A percentile compares a stretch with the other conserved stretches of the same genome.
phyloP scores from a whole-genome alignment of 164 flowering plant species.

The Paratinospora sagittata region DNA sequence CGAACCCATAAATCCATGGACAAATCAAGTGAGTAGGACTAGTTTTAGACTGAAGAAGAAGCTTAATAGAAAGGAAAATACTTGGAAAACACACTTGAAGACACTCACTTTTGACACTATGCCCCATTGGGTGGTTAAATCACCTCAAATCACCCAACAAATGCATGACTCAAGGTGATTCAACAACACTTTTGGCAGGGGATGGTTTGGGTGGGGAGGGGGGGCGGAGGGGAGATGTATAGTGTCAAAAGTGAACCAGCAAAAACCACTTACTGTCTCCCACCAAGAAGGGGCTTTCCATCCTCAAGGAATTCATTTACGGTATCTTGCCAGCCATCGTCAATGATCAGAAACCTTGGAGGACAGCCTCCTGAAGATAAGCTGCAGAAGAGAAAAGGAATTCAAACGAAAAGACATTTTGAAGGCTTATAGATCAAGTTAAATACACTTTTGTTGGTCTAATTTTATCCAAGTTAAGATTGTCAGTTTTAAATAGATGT shows the following conservation, averaged over 20 bases:
- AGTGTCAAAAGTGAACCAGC: neutral
- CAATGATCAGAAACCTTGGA: slow-evolving; percentile 68
- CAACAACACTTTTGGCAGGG: no score
- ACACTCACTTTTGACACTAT: no score
- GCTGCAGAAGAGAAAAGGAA: slow-evolving; percentile 21
- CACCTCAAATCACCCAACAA: no score
- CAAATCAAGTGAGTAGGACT: slow-evolving; percentile 3
- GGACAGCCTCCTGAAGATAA: slow-evolving; percentile 49
- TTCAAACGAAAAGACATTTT: neutral
- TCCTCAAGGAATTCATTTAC: slow-evolving; percentile 43
- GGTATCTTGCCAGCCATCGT: slow-evolving; percentile 84
- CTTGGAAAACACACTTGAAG: no score
- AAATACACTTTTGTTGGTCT: neutral
- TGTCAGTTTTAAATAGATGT: neutral
- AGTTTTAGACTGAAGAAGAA: neutral
- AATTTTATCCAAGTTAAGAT: neutral
- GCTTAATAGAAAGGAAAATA: neutral
- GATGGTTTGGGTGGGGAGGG: no score
- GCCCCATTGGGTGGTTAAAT: no score
- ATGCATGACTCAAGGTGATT: no score
- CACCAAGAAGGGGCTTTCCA: slow-evolving; percentile 43
- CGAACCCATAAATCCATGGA: slow-evolving; percentile 43
- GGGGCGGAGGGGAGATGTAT: no score
- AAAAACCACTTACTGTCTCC: slow-evolving; percentile 43
- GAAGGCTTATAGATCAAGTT: neutral